phyloP scores from a whole-genome alignment of 805 yeast genomes.

The Barnettozyma sucrosica region DNA sequence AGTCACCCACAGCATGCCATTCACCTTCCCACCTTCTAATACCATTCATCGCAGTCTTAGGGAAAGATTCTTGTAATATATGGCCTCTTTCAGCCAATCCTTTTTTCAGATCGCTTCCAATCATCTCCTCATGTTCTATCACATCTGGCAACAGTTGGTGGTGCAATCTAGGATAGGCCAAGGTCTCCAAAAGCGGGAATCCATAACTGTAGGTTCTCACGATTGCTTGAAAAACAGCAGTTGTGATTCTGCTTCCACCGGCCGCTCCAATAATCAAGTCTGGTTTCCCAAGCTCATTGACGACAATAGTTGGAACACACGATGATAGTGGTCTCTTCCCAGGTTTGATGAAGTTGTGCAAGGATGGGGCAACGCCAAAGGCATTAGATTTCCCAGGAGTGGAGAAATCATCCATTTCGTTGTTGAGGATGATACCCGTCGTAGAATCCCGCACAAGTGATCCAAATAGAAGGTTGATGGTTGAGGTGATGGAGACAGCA shows the following conservation, averaged over 20 bases:
- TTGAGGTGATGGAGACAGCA: slow-evolving; percentile 84
- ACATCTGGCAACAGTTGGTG: slow-evolving; percentile 82
- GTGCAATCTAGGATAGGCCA: slow-evolving; percentile 79
- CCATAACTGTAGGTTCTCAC: slow-evolving; percentile 56
- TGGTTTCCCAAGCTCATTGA: slow-evolving; percentile 40
- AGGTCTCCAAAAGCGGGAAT: slow-evolving; percentile 55
- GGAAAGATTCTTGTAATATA: slow-evolving; percentile 33
- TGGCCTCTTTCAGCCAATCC: slow-evolving; percentile 45
- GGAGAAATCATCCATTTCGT: slow-evolving; percentile 94
- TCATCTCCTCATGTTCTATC: slow-evolving; percentile 53
- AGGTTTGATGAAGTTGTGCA: slow-evolving; percentile 71
- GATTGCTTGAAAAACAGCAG: slow-evolving; percentile 78
- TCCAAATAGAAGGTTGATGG: slow-evolving; percentile 82
- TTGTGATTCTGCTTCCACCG: slow-evolving; percentile 85
- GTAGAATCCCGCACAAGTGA: slow-evolving; percentile 70
- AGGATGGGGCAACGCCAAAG: slow-evolving; percentile 76
- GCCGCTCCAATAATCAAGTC: slow-evolving; percentile 85
- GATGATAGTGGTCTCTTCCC: slow-evolving; percentile 81
- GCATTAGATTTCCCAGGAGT: slow-evolving; percentile 64
- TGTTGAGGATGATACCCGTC: slow-evolving; percentile 81
- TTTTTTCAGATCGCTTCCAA: slow-evolving; percentile 35
- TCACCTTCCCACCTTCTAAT: slow-evolving; percentile 35
- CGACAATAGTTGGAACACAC: slow-evolving; percentile 68
- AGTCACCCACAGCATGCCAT: slow-evolving; percentile 76
- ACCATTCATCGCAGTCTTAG: slow-evolving; percentile 56